Base-by-base conservation (phyloP, 306 rosid species). In the Lathyrus sativus region DNA sequence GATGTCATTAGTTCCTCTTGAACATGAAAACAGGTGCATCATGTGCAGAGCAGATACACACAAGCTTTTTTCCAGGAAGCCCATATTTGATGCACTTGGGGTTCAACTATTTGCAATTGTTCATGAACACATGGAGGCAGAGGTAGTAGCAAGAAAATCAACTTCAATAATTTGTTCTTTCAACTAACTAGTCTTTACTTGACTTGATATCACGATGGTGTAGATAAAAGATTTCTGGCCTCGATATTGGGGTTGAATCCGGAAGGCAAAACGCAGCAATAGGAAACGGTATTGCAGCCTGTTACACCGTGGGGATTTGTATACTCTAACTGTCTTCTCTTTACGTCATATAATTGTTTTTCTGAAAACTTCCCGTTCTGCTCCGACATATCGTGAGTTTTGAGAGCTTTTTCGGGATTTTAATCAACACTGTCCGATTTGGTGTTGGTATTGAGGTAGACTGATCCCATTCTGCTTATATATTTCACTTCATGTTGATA, bases 31-130 rank as follows among this genome's bases (percentile, higher is more conserved):
- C 89, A 92, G 98, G 81, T 92, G 96, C 86, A 84, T 92, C 79
- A 89, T 92, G 98, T 92, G 96, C 71, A 80, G 98, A 85, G 98
- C 96, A 50, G 98, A 89, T 83, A 96, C 96, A 67, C 91, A 92
- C 83, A 85, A 87, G 62, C 81, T 86, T 35, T 91, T 84, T 45
- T 75, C 90, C 63, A 84, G 71, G 81, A 88, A 86, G 62, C 89
- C 87, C 28, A 77, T 86, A 72, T 91, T 88, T 66, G 92, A 91
- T 73, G 81, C 92, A 69, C 85, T 91, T 53, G 98, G 97, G 28
- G 39, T 86, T 71, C 91, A 80, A 78, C 87, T 89, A 70, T 72
- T 78, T 73, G 95, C 90, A 3, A 88, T 92, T 80, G 80, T 92
- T 78, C 98, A 84, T 61, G 98, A 92, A 70, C 70, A 89, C 63